Percentiles rank a stretch among this genome's conserved stretches.
These are phyloP conservation scores for Dianthus caryophyllus DNA, from an alignment of 148 eudicot genomes.

Conservation along the genomic window DNA sequence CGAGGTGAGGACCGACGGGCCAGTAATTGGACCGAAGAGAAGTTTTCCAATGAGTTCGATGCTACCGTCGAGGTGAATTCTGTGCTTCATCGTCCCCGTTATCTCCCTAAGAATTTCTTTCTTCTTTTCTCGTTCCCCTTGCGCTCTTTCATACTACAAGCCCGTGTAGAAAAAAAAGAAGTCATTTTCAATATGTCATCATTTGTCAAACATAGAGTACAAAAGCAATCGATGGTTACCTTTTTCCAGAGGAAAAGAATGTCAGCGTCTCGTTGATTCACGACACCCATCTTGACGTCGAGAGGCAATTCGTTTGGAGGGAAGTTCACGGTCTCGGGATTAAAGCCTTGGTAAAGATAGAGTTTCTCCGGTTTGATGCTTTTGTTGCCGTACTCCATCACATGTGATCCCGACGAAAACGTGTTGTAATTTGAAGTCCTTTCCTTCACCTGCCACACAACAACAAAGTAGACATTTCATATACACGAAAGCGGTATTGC, in stretches of 20 bases:
- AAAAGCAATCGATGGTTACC: slow-evolving; percentile 26
- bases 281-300: slow-evolving; percentile 41
- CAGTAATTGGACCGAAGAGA: slow-evolving; percentile 55
- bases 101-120: slow-evolving; percentile 46
- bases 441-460: slow-evolving; percentile 62
- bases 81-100: slow-evolving; percentile 44
- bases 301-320: slow-evolving; percentile 38
- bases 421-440: slow-evolving; percentile 76
- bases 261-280: slow-evolving; percentile 90
- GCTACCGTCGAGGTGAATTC: slow-evolving; percentile 68
- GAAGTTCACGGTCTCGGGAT: slow-evolving; percentile 43
- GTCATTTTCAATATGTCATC: neutral
- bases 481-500: neutral
- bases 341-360: slow-evolving; percentile 41
- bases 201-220: neutral
- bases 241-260: slow-evolving; percentile 69
- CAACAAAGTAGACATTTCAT: neutral
- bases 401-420: slow-evolving; percentile 56
- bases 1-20: slow-evolving; percentile 37
- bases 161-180: neutral
- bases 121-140: slow-evolving; percentile 34
- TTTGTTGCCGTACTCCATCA: slow-evolving; percentile 85
- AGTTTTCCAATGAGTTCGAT: slow-evolving; percentile 52
- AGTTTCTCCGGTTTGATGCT: slow-evolving; percentile 58
- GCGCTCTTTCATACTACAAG: slow-evolving; percentile 53